These are phyloP conservation scores for Thinopyrum elongatum DNA, from an alignment of 176 grass and related monocot species.

Conservation along the genomic window DNA sequence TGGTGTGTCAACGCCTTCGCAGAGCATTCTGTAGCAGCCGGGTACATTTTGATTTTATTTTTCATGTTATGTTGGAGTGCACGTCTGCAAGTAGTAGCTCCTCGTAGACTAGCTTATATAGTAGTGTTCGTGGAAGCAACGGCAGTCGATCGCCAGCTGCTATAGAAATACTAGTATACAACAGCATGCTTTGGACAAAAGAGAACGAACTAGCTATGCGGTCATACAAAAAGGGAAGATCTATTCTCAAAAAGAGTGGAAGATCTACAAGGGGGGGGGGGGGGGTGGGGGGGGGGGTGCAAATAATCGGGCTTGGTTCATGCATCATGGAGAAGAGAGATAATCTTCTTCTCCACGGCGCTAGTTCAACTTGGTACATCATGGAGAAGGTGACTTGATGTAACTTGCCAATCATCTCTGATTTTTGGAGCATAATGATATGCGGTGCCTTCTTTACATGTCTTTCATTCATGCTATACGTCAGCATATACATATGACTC, in stretches of 20 bases:
- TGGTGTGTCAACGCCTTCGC: not conserved
- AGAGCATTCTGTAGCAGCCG: too few species aligned
- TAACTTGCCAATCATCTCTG: not conserved
- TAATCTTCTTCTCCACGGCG: too few species aligned
- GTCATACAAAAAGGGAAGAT: not conserved
- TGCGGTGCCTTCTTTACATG: not conserved
- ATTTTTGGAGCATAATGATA: not conserved
- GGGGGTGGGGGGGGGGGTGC: too few species aligned
- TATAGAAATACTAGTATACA: not conserved
- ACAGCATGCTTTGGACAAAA: not conserved
- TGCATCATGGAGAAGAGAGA: too few species aligned
- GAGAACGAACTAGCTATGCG: not conserved
- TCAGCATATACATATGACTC: not conserved
- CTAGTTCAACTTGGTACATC: too few species aligned
- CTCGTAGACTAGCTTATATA: not conserved
- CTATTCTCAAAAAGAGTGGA: too few species aligned
- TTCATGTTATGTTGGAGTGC: too few species aligned
- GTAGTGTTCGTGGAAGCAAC: not conserved
- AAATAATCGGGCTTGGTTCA: not conserved
- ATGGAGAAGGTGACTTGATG: not conserved
- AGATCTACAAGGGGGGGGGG: too few species aligned
- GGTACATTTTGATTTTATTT: too few species aligned
- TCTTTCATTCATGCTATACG: not conserved
- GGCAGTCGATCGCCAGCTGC: not conserved
- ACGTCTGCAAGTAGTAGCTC: too few species aligned